Conservation (phyloP, 257 asterid genomes). For the Henckelia pumila region DNA sequence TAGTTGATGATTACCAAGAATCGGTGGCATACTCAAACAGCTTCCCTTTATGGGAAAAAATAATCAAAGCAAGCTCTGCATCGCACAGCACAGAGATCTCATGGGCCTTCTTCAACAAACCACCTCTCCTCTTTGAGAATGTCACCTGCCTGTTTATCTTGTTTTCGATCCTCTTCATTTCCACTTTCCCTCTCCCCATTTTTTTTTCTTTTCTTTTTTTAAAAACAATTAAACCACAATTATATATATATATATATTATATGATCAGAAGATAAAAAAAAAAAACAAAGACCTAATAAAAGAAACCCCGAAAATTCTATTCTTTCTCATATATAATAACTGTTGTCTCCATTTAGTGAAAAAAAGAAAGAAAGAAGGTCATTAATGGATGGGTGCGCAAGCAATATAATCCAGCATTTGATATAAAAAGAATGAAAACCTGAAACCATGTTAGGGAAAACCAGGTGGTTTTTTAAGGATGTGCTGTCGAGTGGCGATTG, state of each 20-base stretch:
- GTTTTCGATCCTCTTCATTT: slow-evolving; percentile 73
- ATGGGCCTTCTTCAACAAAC: slow-evolving; percentile 77
- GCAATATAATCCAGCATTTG: no score
- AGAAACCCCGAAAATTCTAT: slow-evolving; percentile 43
- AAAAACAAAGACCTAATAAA: slow-evolving; percentile 28
- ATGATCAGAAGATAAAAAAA: no score
- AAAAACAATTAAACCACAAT: no score
- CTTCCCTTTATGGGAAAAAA: slow-evolving; percentile 74
- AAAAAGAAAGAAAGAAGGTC: no score
- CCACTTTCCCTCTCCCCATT: slow-evolving; percentile 87
- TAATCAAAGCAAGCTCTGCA: slow-evolving; percentile 74
- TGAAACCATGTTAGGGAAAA: background rate
- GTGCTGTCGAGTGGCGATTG: slow-evolving; percentile 37
- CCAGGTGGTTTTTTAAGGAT: slow-evolving; percentile 25
- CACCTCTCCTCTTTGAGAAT: no score
- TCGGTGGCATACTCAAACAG: slow-evolving; percentile 70
- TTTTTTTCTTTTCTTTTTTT: background rate
- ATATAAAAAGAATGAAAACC: background rate
- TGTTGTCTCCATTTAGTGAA: slow-evolving; percentile 22
- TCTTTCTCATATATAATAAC: background rate
- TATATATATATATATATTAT: no score
- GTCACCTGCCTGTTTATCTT: slow-evolving; percentile 78
- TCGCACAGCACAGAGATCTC: slow-evolving; percentile 84
- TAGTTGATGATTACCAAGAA: slow-evolving; percentile 43
- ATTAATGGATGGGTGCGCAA: background rate